phyloP scores from a whole-genome alignment of 2,329 filamentous ascomycete genomes.

The Aspergillus sp. region DNA sequence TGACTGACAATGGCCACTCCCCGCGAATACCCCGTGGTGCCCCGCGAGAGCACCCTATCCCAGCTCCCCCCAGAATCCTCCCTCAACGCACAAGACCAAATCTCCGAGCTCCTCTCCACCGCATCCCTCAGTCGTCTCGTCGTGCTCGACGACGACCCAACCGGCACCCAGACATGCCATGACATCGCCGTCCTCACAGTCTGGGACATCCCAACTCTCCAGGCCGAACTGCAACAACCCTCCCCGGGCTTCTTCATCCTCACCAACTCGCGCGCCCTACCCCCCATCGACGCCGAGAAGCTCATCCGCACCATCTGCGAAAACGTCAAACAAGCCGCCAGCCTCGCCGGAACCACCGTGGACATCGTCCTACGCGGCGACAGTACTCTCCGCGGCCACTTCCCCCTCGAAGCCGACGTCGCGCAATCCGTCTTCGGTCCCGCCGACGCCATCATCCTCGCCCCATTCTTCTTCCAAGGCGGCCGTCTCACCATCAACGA shows the following conservation, averaged over 20 bases:
- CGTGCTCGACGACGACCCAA: constrained; percentile 58
- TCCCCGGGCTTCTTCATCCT: constrained; percentile 61
- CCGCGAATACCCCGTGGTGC: constrained; percentile 27
- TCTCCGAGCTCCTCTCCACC: constrained; percentile 31
- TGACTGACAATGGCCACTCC: constrained; percentile 21
- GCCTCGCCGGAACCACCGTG: constrained; percentile 43
- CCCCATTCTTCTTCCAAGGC: constrained; percentile 62
- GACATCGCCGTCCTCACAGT: constrained; percentile 58
- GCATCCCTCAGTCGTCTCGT: constrained; percentile 34
- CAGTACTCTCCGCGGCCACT: constrained; percentile 60
- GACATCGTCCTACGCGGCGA: constrained; percentile 61
- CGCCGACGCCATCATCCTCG: constrained; percentile 57
- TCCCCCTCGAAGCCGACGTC: constrained; percentile 58
- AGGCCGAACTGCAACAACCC: constrained; percentile 47
- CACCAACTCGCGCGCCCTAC: constrained; percentile 61
- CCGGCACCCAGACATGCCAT: constrained; percentile 64
- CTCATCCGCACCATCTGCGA: constrained; percentile 56
- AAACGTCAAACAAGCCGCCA: constrained; percentile 52
- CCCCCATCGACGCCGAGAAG: constrained; percentile 48
- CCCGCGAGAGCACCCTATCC: constrained; percentile 29
- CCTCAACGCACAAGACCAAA: constrained; percentile 33
- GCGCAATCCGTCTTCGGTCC: constrained; percentile 54
- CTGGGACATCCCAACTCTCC: constrained; percentile 53
- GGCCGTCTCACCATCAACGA: constrained; percentile 60
- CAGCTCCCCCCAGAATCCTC: constrained; percentile 34